These are phyloP conservation scores for Bidens hawaiensis DNA, from an alignment of 140 eudicot species.

Conservation along the genomic window DNA sequence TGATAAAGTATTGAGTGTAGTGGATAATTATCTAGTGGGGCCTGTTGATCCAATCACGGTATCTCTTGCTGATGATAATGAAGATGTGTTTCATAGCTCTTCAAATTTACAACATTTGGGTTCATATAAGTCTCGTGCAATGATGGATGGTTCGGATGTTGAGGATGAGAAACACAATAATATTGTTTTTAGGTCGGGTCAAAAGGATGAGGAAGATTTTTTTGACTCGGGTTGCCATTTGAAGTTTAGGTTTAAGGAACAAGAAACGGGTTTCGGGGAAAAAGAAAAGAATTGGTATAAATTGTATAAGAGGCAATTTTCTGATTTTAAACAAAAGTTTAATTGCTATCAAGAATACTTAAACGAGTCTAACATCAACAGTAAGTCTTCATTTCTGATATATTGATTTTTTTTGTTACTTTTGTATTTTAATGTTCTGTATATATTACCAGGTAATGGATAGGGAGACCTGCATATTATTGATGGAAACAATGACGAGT, in stretches of 20 bases:
- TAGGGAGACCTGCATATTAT: not conserved
- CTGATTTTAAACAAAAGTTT: constrained; percentile 42
- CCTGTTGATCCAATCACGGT: constrained; percentile 27
- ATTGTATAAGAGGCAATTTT: constrained; percentile 37
- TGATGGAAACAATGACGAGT: not conserved
- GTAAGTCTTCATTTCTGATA: not conserved
- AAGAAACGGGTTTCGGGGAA: constrained; percentile 10
- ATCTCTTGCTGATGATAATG: constrained; percentile 70
- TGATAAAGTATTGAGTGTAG: constrained; percentile 36
- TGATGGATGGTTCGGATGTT: constrained; percentile 9
- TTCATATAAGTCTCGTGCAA: constrained; percentile 38
- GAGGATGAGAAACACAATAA: constrained; percentile 30
- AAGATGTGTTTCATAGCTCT: constrained; percentile 21
- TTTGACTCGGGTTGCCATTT: constrained; percentile 46
- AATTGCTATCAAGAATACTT: constrained; percentile 35
- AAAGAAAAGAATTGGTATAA: constrained; percentile 32
- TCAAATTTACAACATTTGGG: constrained; percentile 16
- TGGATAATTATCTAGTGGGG: no score
- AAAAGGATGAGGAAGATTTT: constrained; percentile 27
- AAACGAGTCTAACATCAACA: constrained; percentile 12
- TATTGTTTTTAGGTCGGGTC: constrained; percentile 29
- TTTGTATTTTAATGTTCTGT: not conserved
- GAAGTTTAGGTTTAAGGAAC: constrained; percentile 42
- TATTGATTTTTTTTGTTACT: not conserved
- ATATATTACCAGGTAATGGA: not conserved